Conservation (phyloP, 1,284 basidiomycete genomes). For the Austropuccinia psidii region DNA sequence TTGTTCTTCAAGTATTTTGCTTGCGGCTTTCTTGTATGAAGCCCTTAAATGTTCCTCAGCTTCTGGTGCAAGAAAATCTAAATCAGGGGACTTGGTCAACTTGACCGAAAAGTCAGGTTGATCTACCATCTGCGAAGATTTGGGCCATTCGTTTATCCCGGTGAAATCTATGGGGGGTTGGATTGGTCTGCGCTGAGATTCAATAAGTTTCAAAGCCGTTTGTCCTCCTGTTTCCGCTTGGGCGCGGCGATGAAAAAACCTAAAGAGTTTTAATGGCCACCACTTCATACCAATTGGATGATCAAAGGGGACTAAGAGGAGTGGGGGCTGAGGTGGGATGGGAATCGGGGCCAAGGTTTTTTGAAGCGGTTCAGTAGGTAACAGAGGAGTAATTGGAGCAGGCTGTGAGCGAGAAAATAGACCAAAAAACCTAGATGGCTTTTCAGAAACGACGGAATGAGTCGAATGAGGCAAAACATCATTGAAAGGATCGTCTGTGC, state of each 20-base stretch:
- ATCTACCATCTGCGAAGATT: neutral
- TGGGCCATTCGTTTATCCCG: neutral
- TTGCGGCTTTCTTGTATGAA: constrained; percentile 22
- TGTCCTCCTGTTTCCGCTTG: constrained; percentile 25
- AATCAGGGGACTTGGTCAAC: constrained; percentile 22
- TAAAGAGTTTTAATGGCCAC: constrained; percentile 35
- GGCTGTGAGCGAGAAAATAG: neutral
- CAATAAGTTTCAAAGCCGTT: constrained; percentile 7
- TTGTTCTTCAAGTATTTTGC: constrained; percentile 19
- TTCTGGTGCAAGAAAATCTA: constrained; percentile 31
- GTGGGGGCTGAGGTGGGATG: constrained; percentile 29
- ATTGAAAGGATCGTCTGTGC: neutral
- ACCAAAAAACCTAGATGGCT: no score
- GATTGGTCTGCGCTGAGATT: constrained; percentile 13
- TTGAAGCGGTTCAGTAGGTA: neutral
- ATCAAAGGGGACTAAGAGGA: constrained; percentile 36
- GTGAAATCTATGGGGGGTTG: constrained; percentile 1
- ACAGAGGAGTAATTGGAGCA: neutral
- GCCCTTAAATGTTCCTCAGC: constrained; percentile 19
- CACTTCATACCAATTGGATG: constrained; percentile 35
- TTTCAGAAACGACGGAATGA: constrained; percentile 3
- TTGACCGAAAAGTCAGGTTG: neutral
- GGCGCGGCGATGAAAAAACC: constrained; percentile 29
- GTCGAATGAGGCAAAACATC: neutral
- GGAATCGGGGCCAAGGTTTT: constrained; percentile 11